A percentile compares a stretch with the other conserved stretches of the same genome.
phyloP scores from a whole-genome alignment of 257 asterid genomes.

The Solanum piurae region DNA sequence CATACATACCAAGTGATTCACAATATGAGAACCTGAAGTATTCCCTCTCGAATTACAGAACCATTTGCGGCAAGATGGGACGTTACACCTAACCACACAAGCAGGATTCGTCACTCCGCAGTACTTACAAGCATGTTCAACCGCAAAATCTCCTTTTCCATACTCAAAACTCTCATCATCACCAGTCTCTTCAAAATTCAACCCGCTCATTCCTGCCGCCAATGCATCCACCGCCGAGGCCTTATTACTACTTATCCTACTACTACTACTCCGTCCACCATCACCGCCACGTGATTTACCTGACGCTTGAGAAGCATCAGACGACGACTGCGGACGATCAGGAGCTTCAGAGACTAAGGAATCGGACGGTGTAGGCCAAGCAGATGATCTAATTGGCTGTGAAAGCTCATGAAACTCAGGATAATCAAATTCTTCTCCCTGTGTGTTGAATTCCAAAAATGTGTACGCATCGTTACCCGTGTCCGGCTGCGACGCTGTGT shows the following conservation, averaged over 20 bases:
- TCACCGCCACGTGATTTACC: conserved; percentile 29
- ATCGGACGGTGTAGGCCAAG: conserved; percentile 79
- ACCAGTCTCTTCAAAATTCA: conserved; percentile 89
- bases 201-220: conserved; percentile 90
- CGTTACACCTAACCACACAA: conserved; percentile 89
- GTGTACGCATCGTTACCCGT: conserved; percentile 87
- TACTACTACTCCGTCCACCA: not conserved
- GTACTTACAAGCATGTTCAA: conserved; percentile 89
- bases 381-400: conserved; percentile 78
- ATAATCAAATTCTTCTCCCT: conserved; percentile 84
- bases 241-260: conserved; percentile 32
- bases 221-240: conserved; percentile 56
- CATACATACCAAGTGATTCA: conserved; percentile 84
- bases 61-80: conserved; percentile 95
- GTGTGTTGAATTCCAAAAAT: conserved; percentile 85
- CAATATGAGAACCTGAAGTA: conserved; percentile 97
- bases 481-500: conserved; percentile 97
- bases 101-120: conserved; percentile 96
- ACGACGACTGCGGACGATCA: conserved; percentile 40
- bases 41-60: conserved; percentile 97
- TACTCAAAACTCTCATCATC: conserved; percentile 85
- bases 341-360: conserved; percentile 27
- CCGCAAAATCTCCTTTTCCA: conserved; percentile 73
- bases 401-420: conserved; percentile 86
- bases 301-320: conserved; percentile 49